Evolutionary conservation across 805 yeast species (phyloP).

Genomic region (Candida cerambycidarum): DNA sequence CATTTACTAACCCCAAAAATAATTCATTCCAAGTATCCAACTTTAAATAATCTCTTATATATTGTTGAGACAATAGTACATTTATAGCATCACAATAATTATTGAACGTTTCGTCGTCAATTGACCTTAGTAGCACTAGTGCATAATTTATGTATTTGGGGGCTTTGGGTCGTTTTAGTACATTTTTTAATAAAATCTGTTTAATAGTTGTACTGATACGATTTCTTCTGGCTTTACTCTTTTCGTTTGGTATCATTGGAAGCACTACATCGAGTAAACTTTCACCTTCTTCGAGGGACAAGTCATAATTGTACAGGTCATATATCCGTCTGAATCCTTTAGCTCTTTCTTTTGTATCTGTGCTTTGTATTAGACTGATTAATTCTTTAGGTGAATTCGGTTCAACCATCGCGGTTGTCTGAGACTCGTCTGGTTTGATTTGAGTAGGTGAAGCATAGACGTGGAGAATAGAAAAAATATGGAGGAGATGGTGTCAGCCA

Average conservation of each 20-base stretch:
- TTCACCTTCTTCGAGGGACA: no score
- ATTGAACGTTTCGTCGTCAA: conserved; percentile 8
- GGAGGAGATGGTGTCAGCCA: no score
- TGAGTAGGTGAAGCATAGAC: no score
- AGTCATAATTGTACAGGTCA: neutral
- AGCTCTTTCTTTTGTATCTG: conserved; percentile 4
- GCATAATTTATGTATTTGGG: conserved; percentile 6
- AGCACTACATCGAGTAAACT: no score
- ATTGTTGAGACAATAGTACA: conserved; percentile 21
- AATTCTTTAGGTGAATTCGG: neutral
- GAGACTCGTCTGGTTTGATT: no score
- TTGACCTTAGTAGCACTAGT: neutral
- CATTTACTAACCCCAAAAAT: neutral
- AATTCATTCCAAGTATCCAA: conserved; percentile 26
- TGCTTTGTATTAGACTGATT: conserved; percentile 3
- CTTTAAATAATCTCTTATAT: conserved; percentile 33
- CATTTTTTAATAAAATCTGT: neutral
- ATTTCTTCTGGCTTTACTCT: no score
- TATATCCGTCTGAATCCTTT: conserved; percentile 3
- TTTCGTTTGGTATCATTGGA: no score
- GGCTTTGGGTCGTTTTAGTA: neutral
- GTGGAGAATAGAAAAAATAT: no score
- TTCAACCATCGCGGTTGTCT: neutral
- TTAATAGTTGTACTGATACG: no score
- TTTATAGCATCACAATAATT: conserved; percentile 25